phyloP scores from a whole-genome alignment of 805 yeast genomes.

The Candida cerambycidarum region DNA sequence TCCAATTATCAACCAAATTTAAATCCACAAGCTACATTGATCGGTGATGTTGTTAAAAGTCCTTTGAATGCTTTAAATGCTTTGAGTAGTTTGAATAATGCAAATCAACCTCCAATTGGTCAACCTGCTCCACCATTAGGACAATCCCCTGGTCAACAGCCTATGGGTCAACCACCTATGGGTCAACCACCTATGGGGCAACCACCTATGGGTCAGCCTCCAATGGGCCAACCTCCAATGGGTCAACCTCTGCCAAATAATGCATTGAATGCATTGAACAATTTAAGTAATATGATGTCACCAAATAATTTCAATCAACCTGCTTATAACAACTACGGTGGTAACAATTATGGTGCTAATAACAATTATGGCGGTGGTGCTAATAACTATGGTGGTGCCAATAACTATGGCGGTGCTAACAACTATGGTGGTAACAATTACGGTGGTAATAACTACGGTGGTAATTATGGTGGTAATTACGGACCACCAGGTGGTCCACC shows the following conservation, averaged over 20 bases:
- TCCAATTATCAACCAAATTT: constrained; percentile 34
- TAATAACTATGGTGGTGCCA: constrained; percentile 10
- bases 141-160: background rate
- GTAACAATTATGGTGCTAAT: constrained; percentile 5
- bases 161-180: constrained; percentile 4
- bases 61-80: constrained; percentile 11
- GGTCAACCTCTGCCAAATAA: constrained; percentile 14
- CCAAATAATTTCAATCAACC: constrained; percentile 10
- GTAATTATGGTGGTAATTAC: background rate
- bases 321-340: constrained; percentile 2
- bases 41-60: constrained; percentile 9
- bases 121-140: constrained; percentile 6
- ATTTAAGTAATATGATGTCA: constrained; percentile 17
- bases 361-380: constrained; percentile 6
- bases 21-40: constrained; percentile 11
- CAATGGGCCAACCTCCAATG: constrained; percentile 8
- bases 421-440: background rate
- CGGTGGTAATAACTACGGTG: constrained; percentile 2
- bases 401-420: constrained; percentile 11
- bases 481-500: background rate
- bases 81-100: constrained; percentile 11
- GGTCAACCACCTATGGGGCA: constrained; percentile 7
- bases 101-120: constrained; percentile 4
- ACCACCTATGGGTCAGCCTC: constrained; percentile 2
- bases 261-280: constrained; percentile 18